Evolutionary conservation across 176 grass and related monocot genomes (phyloP).

Genomic region (Neostapfia colusana): DNA sequence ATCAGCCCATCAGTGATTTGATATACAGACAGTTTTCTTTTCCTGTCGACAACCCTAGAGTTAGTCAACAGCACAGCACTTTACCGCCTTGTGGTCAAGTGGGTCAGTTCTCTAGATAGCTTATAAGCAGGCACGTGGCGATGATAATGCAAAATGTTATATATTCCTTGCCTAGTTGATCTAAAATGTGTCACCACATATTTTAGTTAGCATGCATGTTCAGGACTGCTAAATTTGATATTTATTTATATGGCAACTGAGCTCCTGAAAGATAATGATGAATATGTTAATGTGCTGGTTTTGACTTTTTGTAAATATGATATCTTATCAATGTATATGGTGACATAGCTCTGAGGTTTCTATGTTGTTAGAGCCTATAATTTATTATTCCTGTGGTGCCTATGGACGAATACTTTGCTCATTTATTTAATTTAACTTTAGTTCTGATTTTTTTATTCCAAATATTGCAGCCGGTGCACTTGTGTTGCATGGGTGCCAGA

Average conservation of each 20-base stretch:
- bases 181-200: neutral
- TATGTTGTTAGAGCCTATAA: neutral
- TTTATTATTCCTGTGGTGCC: neutral
- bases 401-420: constrained; percentile 22
- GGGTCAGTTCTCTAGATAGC: neutral
- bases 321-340: neutral
- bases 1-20: neutral
- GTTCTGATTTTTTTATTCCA: neutral
- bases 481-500: constrained; percentile 84
- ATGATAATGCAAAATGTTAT: constrained; percentile 11
- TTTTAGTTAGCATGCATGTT: constrained; percentile 29
- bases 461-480: constrained; percentile 77
- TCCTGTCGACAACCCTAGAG: neutral
- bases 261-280: neutral
- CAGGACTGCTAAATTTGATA: neutral
- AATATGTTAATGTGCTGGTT: neutral
- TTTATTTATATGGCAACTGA: neutral
- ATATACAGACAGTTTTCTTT: neutral
- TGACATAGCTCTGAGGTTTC: neutral
- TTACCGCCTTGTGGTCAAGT: neutral
- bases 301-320: neutral
- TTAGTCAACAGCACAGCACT: neutral
- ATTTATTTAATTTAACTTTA: constrained; percentile 22
- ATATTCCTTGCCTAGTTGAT: constrained; percentile 26
- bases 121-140: neutral